phyloP scores from a whole-genome alignment of 441 rosid genomes.

The Pelargonium australe region DNA sequence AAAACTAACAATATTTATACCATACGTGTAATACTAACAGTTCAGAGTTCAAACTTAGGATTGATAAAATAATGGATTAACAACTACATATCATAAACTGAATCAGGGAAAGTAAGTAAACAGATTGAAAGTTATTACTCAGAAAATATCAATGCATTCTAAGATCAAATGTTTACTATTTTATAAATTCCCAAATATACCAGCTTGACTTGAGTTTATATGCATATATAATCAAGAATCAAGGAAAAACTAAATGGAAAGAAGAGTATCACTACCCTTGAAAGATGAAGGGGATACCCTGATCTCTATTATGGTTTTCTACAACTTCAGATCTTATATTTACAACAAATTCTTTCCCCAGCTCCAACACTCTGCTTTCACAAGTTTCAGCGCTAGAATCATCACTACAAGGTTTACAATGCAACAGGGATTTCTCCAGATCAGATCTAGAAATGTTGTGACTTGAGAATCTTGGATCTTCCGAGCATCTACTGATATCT shows the following conservation, averaged over 20 bases:
- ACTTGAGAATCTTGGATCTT: conserved; percentile 30
- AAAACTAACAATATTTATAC: conserved; percentile 1
- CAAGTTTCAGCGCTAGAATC: conserved; percentile 20
- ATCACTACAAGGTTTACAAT: conserved; percentile 10
- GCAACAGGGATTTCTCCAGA: conserved; percentile 28
- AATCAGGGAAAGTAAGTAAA: not conserved
- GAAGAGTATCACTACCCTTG: conserved; percentile 35
- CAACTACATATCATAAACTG: not conserved
- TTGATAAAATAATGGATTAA: not conserved
- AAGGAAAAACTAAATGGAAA: conserved; percentile 11
- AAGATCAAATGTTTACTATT: not conserved
- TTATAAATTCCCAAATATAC: not conserved
- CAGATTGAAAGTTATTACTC: not conserved
- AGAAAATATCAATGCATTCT: not conserved
- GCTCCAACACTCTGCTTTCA: conserved; percentile 21
- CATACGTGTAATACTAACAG: not conserved
- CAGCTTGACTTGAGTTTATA: not conserved
- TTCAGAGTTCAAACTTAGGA: not conserved
- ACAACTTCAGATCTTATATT: conserved; percentile 28
- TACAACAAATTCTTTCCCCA: conserved; percentile 27
- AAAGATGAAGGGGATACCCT: conserved; percentile 33
- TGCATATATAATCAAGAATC: not conserved
- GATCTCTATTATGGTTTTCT: conserved; percentile 22
- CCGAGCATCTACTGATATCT: conserved; percentile 30
- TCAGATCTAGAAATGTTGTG: conserved; percentile 19